Conservation (phyloP, 2,329 filamentous ascomycete species). For the Fusarium sp. region DNA sequence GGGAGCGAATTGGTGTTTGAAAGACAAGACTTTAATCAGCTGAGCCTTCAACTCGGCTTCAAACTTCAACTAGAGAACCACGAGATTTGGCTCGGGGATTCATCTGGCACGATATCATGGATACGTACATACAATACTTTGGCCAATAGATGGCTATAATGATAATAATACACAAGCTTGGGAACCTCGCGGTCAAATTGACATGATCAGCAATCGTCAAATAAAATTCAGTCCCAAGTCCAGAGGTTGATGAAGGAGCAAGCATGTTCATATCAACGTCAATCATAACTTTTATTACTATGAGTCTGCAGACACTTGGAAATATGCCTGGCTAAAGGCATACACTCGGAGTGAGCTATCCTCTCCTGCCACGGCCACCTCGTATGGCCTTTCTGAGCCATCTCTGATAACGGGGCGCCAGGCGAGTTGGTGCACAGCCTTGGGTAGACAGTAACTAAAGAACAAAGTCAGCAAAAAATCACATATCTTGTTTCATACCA, state of each 20-base stretch:
- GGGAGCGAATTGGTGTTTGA: background rate
- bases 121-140: constrained; percentile 35
- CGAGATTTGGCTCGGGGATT: constrained; percentile 3
- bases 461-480: constrained; percentile 25
- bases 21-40: background rate
- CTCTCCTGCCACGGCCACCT: constrained; percentile 69
- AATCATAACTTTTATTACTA: constrained; percentile 33
- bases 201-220: background rate
- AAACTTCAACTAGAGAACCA: background rate
- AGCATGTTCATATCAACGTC: background rate
- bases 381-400: constrained; percentile 48
- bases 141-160: constrained; percentile 39
- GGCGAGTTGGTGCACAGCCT: constrained; percentile 73
- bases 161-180: constrained; percentile 35
- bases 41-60: background rate
- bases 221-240: background rate
- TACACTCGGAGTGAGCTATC: constrained; percentile 72
- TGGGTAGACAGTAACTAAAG: constrained; percentile 63
- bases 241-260: background rate
- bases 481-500: background rate
- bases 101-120: constrained; percentile 35
- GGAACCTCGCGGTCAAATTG: background rate
- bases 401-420: constrained; percentile 69
- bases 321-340: constrained; percentile 53
- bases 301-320: constrained; percentile 34